Conservation (phyloP, 2,329 filamentous ascomycete genomes). For the Dichotomopilus funicola region DNA sequence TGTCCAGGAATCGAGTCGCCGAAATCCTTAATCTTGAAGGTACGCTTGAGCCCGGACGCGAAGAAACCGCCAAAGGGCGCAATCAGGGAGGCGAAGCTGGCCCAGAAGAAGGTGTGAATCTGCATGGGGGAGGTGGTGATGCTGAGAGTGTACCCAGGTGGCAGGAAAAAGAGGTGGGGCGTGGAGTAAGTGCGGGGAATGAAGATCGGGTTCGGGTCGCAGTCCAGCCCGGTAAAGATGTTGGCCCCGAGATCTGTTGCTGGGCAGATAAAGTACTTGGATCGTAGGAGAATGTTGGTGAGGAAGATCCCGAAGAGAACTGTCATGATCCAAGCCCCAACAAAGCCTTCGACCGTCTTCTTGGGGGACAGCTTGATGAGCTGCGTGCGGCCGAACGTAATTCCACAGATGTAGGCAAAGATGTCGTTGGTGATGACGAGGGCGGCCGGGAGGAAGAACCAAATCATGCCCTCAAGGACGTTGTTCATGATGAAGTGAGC, state of each 20-base stretch:
- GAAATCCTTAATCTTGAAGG: slow-evolving; percentile 99
- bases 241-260: slow-evolving; percentile 95
- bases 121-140: slow-evolving; percentile 83
- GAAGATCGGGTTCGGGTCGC: slow-evolving; percentile 88
- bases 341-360: slow-evolving; percentile 97
- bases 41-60: slow-evolving; percentile 92
- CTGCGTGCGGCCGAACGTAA: slow-evolving; percentile 92
- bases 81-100: slow-evolving; percentile 91
- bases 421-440: slow-evolving; percentile 99
- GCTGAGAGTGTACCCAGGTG: slow-evolving; percentile 52
- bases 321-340: slow-evolving; percentile 95
- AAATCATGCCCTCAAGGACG: slow-evolving; percentile 98
- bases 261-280: slow-evolving; percentile 97
- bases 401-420: slow-evolving; percentile 95
- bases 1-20: slow-evolving; percentile 96
- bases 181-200: slow-evolving; percentile 67
- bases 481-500: slow-evolving; percentile 99
- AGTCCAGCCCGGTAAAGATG: slow-evolving; percentile 82
- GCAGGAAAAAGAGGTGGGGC: slow-evolving; percentile 64
- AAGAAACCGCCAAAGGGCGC: slow-evolving; percentile 98
- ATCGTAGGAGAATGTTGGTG: slow-evolving; percentile 78
- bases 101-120: slow-evolving; percentile 83
- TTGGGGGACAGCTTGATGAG: slow-evolving; percentile 97
- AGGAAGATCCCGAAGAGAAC: slow-evolving; percentile 76
- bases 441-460: slow-evolving; percentile 94